Evolutionary conservation across 108 stramenopile species (phyloP), one percentile per base, ranked within the genome.

Genomic region (Fragilariopsis cylindrus): DNA sequence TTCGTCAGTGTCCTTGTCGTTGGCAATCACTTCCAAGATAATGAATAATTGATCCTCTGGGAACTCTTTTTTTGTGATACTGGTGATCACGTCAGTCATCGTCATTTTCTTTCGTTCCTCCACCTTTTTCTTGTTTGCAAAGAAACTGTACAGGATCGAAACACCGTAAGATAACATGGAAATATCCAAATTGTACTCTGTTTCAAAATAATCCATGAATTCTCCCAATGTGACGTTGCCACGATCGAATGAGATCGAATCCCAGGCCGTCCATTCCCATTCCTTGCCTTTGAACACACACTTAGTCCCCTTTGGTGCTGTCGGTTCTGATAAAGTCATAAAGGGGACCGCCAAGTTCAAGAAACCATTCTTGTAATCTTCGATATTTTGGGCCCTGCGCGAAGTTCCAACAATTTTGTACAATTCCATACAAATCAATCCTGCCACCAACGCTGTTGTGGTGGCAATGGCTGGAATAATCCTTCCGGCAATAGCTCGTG

Each of bases 391-490:
- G 69, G 89, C 86, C 78, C 94, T 96, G 48, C 86, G 87, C 47
- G 95, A 70, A 18, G 92, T 88, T 15, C 95, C 92, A 65, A 98
- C 81, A 52, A 99, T 76, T 89, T 99, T 99, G 90, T 95, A 96
- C 49, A 99, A 79, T 74, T 99, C 99, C 43, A 99, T 82, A 71
- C 98, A 98, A 72, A 98, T 88, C 49, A 98, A 78, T 50, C 99
- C 99, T 0, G 99, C 97, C 63, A 98, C 99, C 73, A 99, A 82
- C 5, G 99, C 98, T 11, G 99, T 99, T 16, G 98, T 99, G 16
- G 99, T 99, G 52, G 99, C 97, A 82, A 99, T 99, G 40, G 99
- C 99, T 12, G 99, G 99, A 72, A 98, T 99, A 80, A 99, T 99
- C 69, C 95, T 94, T 52, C 99, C 99, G 8, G 99, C 99, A 81